Conservation (phyloP, 2,329 filamentous ascomycete species). For the Penicillium sp. region DNA sequence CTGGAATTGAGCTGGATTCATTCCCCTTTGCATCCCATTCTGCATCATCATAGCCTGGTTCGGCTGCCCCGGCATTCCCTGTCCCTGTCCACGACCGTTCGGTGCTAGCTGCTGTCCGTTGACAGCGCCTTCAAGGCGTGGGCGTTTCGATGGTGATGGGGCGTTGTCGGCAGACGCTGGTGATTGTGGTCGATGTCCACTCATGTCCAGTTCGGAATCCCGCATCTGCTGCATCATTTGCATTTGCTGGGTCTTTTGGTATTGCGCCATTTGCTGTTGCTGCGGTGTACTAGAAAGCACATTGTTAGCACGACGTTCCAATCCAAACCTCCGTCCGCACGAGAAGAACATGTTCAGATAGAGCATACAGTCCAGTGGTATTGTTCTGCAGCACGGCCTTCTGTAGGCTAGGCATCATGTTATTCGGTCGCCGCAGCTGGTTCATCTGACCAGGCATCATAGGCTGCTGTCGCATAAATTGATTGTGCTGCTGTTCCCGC, state of each 20-base stretch:
- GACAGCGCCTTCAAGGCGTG: slow-evolving; percentile 71
- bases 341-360: slow-evolving; percentile 4
- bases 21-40: slow-evolving; percentile 68
- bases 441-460: slow-evolving; percentile 54
- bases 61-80: slow-evolving; percentile 67
- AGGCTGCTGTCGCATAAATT: slow-evolving; percentile 70
- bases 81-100: slow-evolving; percentile 65
- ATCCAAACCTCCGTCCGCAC: slow-evolving; percentile 3
- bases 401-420: slow-evolving; percentile 52
- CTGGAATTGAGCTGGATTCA: slow-evolving; percentile 74
- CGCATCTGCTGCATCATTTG: slow-evolving; percentile 75
- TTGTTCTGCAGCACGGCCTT: slow-evolving; percentile 77
- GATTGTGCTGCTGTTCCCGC: slow-evolving; percentile 71
- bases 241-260: slow-evolving; percentile 56
- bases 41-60: slow-evolving; percentile 50
- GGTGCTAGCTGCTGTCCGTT: slow-evolving; percentile 74
- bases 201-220: slow-evolving; percentile 82
- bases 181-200: slow-evolving; percentile 74
- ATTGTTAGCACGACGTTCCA: slow-evolving; percentile 22
- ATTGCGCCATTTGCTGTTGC: slow-evolving; percentile 60
- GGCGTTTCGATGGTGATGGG: slow-evolving; percentile 87
- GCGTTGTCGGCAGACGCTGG: slow-evolving; percentile 81
- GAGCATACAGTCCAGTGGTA: slow-evolving; percentile 39
- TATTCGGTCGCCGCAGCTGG: slow-evolving; percentile 48
- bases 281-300: slow-evolving; percentile 53